phyloP scores from a whole-genome alignment of 345 rosid species.

The Populus nigra region DNA sequence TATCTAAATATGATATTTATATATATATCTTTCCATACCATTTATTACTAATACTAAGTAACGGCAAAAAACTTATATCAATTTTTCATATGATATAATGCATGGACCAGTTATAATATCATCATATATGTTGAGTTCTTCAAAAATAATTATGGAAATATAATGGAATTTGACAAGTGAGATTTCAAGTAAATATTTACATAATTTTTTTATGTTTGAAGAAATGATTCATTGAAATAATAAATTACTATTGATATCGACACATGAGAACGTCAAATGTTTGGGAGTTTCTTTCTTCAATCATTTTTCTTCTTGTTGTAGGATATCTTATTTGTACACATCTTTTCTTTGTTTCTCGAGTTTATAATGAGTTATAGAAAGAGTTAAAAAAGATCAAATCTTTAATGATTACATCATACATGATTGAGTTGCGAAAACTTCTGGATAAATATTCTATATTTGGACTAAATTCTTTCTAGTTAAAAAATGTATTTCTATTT shows the following conservation, averaged over 20 bases:
- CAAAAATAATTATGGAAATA: not conserved
- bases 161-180: not conserved
- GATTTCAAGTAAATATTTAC: not conserved
- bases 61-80: not conserved
- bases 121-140: not conserved
- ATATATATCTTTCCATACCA: not conserved
- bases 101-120: not conserved
- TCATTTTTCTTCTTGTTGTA: not conserved
- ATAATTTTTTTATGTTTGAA: not conserved
- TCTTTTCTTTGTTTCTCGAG: not conserved
- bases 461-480: not conserved
- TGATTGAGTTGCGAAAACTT: no score
- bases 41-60: not conserved
- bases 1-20: not conserved
- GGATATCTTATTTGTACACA: not conserved
- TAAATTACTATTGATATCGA: not conserved
- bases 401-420: no score
- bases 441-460: not conserved
- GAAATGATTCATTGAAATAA: not conserved
- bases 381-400: not conserved
- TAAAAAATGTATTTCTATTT: not conserved
- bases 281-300: not conserved
- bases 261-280: not conserved
- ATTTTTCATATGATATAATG: not conserved
- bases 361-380: not conserved